A percentile compares a stretch with the other conserved stretches of the same genome.
phyloP scores from a whole-genome alignment of 345 rosid genomes.

The Lepidium didymum region DNA sequence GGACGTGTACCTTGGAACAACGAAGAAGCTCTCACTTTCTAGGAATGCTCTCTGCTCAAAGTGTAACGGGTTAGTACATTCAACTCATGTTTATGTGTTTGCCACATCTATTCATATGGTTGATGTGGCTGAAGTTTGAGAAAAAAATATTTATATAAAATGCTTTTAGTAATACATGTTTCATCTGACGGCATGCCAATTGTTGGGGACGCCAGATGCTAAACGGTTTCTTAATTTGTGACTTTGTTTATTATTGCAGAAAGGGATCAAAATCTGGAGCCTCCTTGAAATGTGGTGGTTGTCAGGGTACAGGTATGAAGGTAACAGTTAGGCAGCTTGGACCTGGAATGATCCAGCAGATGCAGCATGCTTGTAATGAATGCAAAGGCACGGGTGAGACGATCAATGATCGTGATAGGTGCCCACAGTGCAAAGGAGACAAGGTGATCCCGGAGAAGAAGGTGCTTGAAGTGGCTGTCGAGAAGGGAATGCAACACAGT shows the following conservation, averaged over 20 bases:
- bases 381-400: constrained; percentile 72
- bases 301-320: constrained; percentile 75
- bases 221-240: neutral
- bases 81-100: neutral
- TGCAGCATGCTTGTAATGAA: constrained; percentile 77
- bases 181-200: neutral
- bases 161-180: neutral
- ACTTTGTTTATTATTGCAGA: constrained; percentile 28
- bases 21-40: constrained; percentile 78
- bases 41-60: constrained; percentile 69
- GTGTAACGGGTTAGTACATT: constrained; percentile 71
- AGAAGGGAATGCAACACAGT: constrained; percentile 71
- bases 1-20: constrained; percentile 73
- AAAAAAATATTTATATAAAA: neutral
- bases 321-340: constrained; percentile 67
- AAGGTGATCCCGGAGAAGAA: constrained; percentile 66
- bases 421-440: constrained; percentile 69
- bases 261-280: constrained; percentile 79
- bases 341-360: constrained; percentile 70
- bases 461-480: constrained; percentile 60
- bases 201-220: neutral
- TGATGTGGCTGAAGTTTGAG: neutral
- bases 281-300: constrained; percentile 55
- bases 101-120: no score
- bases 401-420: constrained; percentile 61